These are phyloP conservation scores for Lentinus polychrous DNA, from an alignment of 1,284 basidiomycete genomes.

Conservation along the genomic window DNA sequence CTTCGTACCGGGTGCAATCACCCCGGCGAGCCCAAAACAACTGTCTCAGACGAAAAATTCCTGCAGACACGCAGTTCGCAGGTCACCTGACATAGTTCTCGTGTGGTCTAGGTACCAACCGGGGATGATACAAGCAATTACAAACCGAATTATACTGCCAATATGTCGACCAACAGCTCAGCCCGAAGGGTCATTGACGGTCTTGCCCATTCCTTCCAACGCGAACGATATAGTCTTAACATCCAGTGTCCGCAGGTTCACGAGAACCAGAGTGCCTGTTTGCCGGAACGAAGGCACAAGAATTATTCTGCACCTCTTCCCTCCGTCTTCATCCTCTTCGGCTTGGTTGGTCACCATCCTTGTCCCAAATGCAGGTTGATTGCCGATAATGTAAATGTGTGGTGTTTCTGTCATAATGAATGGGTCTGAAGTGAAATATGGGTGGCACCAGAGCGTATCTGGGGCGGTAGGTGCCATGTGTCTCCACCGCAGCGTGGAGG, in stretches of 20 bases:
- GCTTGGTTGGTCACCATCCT: constrained; percentile 42
- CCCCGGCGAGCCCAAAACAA: no score
- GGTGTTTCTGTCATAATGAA: constrained; percentile 85
- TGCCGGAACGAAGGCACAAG: constrained; percentile 79
- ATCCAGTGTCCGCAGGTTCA: constrained; percentile 53
- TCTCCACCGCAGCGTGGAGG: constrained; percentile 84
- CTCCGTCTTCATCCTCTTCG: constrained; percentile 20
- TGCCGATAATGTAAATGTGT: constrained; percentile 89
- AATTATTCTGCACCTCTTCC: constrained; percentile 63
- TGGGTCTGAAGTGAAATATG: constrained; percentile 84
- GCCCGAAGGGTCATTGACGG: not conserved
- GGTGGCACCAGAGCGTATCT: constrained; percentile 98
- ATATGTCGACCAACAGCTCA: no score
- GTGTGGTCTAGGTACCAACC: no score
- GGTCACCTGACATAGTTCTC: no score
- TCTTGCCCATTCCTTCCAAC: constrained; percentile 24
- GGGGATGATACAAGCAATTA: no score
- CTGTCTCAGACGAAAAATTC: no score
- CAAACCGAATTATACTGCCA: no score
- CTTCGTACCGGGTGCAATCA: no score
- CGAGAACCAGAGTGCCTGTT: constrained; percentile 54
- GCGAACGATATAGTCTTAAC: constrained; percentile 32
- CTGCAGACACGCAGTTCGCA: no score
- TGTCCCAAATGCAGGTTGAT: constrained; percentile 82
- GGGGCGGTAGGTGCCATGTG: constrained; percentile 98